Conservation (phyloP, 2,329 filamentous ascomycete genomes). For the Biscogniauxia sp. region DNA sequence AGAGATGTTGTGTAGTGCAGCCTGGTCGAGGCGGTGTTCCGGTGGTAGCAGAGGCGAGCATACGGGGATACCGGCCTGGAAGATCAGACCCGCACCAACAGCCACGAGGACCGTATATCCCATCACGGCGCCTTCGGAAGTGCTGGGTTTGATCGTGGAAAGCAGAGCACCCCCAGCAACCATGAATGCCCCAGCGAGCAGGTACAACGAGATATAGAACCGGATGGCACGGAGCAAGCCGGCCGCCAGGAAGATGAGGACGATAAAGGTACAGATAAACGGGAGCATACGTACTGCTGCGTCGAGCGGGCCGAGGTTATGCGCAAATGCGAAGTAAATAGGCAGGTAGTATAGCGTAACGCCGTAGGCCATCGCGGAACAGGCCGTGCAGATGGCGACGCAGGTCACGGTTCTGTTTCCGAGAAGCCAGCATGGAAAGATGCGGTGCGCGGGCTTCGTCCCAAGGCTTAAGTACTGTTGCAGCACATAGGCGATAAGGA, state of each 20-base stretch:
- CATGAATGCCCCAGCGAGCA: neutral
- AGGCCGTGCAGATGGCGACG: slow-evolving; percentile 40
- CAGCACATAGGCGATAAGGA: slow-evolving; percentile 42
- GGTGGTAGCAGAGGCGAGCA: neutral
- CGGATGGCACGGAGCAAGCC: slow-evolving; percentile 30
- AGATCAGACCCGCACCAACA: neutral
- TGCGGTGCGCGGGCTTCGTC: slow-evolving; percentile 40
- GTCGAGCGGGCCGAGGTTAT: slow-evolving; percentile 39
- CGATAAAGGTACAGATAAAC: slow-evolving; percentile 47
- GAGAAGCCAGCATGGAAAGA: slow-evolving; percentile 44
- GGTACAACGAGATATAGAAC: neutral
- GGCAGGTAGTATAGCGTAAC: slow-evolving; percentile 52
- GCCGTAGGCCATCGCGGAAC: slow-evolving; percentile 36
- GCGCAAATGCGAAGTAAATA: slow-evolving; percentile 52
- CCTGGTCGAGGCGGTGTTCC: neutral
- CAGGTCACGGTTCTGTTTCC: slow-evolving; percentile 40
- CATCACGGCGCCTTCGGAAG: neutral
- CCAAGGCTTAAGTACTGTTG: slow-evolving; percentile 47
- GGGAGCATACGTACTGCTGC: slow-evolving; percentile 42
- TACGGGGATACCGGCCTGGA: neutral
- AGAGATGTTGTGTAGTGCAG: neutral
- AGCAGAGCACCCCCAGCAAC: neutral
- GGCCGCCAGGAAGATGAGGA: slow-evolving; percentile 54
- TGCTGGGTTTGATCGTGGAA: neutral
- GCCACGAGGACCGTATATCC: neutral